phyloP scores from a whole-genome alignment of 805 yeast genomes.

The Ogataea ganodermae region DNA sequence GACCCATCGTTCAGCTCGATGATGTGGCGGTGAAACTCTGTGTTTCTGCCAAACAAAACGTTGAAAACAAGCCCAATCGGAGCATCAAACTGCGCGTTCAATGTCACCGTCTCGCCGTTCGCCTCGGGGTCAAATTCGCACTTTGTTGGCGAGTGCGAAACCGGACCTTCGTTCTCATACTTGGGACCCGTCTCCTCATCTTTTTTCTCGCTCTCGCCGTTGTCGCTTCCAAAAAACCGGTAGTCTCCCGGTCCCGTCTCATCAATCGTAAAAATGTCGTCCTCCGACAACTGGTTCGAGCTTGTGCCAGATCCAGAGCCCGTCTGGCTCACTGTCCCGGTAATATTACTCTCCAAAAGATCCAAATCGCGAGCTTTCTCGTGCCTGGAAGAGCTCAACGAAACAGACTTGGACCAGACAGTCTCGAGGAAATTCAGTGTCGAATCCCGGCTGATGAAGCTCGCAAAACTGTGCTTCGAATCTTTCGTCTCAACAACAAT shows the following conservation, averaged over 20 bases:
- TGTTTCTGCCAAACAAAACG: conserved; percentile 67
- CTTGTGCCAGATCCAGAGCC: conserved; percentile 15
- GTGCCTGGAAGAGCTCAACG: conserved; percentile 31
- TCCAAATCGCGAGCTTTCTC: conserved; percentile 31
- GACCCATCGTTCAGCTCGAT: conserved; percentile 49
- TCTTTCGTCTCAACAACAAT: conserved; percentile 67
- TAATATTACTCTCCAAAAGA: conserved; percentile 18
- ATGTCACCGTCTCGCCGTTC: conserved; percentile 53
- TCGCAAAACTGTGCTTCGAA: conserved; percentile 77
- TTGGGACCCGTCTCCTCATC: conserved; percentile 21
- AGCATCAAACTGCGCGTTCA: conserved; percentile 54
- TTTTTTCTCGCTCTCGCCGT: conserved; percentile 19
- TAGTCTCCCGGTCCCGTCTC: conserved; percentile 33
- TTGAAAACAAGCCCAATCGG: conserved; percentile 78
- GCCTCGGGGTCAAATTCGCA: conserved; percentile 45
- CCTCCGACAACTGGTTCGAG: conserved; percentile 26
- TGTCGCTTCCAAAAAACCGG: conserved; percentile 20
- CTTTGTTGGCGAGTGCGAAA: conserved; percentile 58
- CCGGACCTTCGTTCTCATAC: conserved; percentile 57
- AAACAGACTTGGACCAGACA: conserved; percentile 59
- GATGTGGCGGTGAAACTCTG: conserved; percentile 39
- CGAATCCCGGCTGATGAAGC: conserved; percentile 79
- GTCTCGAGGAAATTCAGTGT: conserved; percentile 70
- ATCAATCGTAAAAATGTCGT: conserved; percentile 35
- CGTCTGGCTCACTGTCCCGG: too few relatives aligned